Conservation (phyloP, 2,329 filamentous ascomycete species). For the Fusarium austroafricanum region DNA sequence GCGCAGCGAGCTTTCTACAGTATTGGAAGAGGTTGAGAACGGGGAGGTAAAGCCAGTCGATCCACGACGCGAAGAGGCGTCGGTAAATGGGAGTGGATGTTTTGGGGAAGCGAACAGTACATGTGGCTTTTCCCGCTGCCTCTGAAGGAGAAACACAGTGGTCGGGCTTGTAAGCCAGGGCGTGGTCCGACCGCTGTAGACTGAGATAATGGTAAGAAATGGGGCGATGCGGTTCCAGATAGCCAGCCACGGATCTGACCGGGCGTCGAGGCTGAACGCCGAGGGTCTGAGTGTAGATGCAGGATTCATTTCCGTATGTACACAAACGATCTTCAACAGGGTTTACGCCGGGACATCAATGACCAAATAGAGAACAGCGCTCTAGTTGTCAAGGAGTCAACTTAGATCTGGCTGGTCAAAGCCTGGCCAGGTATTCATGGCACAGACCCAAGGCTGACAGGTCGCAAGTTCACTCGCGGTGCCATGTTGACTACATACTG, state of each 20-base stretch:
- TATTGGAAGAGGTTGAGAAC: not conserved
- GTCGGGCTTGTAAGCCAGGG: constrained; percentile 4
- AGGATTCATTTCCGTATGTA: not conserved
- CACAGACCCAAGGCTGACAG: not conserved
- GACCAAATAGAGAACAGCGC: not conserved
- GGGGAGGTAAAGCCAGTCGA: not conserved
- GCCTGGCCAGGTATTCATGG: not conserved
- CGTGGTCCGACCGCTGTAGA: not conserved
- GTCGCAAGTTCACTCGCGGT: constrained; percentile 3
- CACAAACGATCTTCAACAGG: constrained; percentile 8
- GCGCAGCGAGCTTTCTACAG: constrained; percentile 1
- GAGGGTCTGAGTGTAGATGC: constrained; percentile 11
- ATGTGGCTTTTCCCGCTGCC: constrained; percentile 11
- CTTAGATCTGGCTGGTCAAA: not conserved
- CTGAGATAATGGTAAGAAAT: not conserved
- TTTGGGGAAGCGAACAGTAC: constrained; percentile 1
- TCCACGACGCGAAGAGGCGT: constrained; percentile 8
- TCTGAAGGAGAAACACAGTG: not conserved
- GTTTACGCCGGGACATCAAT: not conserved
- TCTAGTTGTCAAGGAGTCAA: not conserved
- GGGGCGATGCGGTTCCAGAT: constrained; percentile 17
- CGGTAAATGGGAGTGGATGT: constrained; percentile 11
- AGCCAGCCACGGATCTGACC: constrained; percentile 26
- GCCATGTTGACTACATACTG: not conserved
- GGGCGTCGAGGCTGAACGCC: constrained; percentile 14